Percentiles rank a stretch among this genome's conserved stretches.
Conservation (phyloP, 805 yeast genomes). For the Monosporozyma servazzii region DNA sequence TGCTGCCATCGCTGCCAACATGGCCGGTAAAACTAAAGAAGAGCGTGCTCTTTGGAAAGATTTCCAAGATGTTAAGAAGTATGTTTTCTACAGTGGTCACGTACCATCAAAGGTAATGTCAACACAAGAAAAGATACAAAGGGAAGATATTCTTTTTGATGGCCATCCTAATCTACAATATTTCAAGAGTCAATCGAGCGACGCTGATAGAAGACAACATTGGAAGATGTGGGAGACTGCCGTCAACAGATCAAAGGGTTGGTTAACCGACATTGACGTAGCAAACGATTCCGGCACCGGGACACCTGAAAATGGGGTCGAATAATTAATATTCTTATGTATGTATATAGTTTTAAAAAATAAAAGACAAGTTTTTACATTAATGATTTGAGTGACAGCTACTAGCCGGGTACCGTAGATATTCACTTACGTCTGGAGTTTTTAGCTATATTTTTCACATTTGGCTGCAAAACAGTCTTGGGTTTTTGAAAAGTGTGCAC, state of each 20-base stretch:
- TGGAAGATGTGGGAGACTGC: conserved; percentile 84
- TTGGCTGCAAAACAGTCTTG: background rate
- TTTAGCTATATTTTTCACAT: no score
- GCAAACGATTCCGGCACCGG: background rate
- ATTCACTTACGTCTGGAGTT: no score
- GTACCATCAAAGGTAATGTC: no score
- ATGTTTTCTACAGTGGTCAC: conserved; percentile 84
- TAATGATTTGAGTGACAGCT: no score
- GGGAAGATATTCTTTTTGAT: conserved; percentile 12
- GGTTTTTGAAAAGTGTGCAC: no score
- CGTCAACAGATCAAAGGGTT: conserved; percentile 67
- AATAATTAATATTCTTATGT: background rate
- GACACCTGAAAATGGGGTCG: background rate
- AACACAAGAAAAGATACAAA: conserved; percentile 12
- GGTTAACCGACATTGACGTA: conserved; percentile 40
- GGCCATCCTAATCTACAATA: conserved; percentile 25
- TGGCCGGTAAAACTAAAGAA: conserved; percentile 40
- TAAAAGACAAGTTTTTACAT: no score
- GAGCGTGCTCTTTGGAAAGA: conserved; percentile 64
- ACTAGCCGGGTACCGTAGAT: no score
- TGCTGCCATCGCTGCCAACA: conserved; percentile 92
- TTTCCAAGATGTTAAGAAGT: conserved; percentile 71
- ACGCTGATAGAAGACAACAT: conserved; percentile 48
- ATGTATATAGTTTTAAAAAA: no score
- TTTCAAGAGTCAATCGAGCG: conserved; percentile 38